These are phyloP conservation scores for Fusarium sp. DNA, from an alignment of 2,329 filamentous ascomycete genomes.

Conservation along the genomic window DNA sequence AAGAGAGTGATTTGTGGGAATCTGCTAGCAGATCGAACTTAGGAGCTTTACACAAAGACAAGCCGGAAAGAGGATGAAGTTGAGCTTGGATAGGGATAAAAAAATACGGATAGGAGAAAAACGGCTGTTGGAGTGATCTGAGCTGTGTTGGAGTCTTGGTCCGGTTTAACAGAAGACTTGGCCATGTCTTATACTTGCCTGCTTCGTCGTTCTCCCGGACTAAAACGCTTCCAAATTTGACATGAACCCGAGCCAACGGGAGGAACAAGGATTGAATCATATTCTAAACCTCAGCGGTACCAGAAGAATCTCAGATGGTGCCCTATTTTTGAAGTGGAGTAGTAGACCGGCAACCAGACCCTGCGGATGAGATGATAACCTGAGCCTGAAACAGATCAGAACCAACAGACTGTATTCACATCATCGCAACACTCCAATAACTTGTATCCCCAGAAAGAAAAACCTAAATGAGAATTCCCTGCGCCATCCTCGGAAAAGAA, in stretches of 20 bases:
- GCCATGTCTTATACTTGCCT: neutral
- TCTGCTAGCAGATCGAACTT: neutral
- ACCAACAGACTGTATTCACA: neutral
- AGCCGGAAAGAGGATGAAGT: neutral
- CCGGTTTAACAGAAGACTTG: neutral
- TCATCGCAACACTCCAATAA: neutral
- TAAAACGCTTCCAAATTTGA: neutral
- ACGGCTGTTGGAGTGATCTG: neutral
- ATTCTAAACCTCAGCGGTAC: neutral
- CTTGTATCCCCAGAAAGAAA: neutral
- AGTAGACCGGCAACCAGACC: neutral
- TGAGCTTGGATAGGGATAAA: neutral
- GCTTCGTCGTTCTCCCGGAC: neutral
- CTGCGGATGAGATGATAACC: neutral
- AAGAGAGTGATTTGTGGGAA: neutral
- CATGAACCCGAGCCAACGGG: neutral
- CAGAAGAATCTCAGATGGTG: neutral
- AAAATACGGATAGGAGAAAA: neutral
- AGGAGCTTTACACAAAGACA: neutral
- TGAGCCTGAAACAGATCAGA: neutral
- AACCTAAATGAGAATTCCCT: neutral
- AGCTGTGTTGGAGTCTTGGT: neutral
- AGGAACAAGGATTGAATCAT: neutral
- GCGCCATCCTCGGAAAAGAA: neutral
- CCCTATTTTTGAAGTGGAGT: neutral